phyloP scores from a whole-genome alignment of 371 early-diverging fungal species.

The Mortierella sp. region DNA sequence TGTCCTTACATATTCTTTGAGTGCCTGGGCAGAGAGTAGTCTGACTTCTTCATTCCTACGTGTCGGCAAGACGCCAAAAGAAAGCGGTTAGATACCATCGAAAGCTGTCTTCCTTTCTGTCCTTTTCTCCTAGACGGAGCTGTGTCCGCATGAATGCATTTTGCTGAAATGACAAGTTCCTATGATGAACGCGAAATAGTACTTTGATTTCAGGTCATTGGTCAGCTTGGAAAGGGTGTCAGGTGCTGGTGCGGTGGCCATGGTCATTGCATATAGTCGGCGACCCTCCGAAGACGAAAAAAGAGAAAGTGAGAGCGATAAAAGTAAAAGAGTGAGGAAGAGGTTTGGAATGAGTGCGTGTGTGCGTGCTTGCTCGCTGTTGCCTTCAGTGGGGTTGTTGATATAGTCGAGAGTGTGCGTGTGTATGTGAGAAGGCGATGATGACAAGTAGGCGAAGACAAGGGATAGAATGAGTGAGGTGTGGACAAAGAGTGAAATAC shows the following conservation, averaged over 20 bases:
- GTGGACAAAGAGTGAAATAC: neutral
- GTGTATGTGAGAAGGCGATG: neutral
- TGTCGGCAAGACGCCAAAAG: neutral
- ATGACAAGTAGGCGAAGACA: neutral
- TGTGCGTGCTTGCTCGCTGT: neutral
- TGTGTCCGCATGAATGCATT: neutral
- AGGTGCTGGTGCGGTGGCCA: slow-evolving; percentile 51
- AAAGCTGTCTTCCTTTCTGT: neutral
- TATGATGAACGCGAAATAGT: neutral
- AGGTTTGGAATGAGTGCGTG: neutral
- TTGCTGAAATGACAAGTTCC: neutral
- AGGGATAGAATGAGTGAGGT: neutral
- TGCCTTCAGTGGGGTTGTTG: neutral
- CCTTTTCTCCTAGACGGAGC: neutral
- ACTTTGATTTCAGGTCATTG: slow-evolving; percentile 58
- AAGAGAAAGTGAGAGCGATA: neutral
- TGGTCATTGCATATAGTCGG: slow-evolving; percentile 35
- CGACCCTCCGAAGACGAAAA: slow-evolving; percentile 7
- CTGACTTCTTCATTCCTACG: slow-evolving; percentile 56
- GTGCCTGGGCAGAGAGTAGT: slow-evolving; percentile 39
- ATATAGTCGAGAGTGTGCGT: neutral
- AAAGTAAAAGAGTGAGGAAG: neutral
- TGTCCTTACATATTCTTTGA: slow-evolving; percentile 51
- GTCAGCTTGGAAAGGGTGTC: slow-evolving; percentile 52
- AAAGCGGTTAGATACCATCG: neutral